A percentile compares a stretch with the other conserved stretches of the same genome.
Evolutionary conservation across 2,329 filamentous ascomycete genomes (phyloP).

Genomic region (Botrytis sinoallii): DNA sequence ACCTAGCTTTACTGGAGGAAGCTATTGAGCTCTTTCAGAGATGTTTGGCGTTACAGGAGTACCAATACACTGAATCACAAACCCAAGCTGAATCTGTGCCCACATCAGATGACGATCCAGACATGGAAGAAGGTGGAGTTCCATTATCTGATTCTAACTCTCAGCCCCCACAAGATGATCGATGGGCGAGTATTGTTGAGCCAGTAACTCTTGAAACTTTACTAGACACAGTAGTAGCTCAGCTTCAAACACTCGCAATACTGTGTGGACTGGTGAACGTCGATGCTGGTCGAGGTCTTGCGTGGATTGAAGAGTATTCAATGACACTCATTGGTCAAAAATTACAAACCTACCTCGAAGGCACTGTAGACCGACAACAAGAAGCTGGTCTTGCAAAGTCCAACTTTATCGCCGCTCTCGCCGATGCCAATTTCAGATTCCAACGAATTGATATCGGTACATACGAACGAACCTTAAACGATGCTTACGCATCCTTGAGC

Average conservation of each 20-base stretch:
- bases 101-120: conserved; percentile 26
- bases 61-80: conserved; percentile 45
- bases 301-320: conserved; percentile 57
- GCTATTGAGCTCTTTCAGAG: conserved; percentile 57
- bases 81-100: conserved; percentile 29
- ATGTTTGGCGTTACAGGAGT: conserved; percentile 53
- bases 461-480: conserved; percentile 45
- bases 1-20: conserved; percentile 53
- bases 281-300: conserved; percentile 44
- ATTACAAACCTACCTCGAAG: conserved; percentile 50
- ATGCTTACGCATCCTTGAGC: conserved; percentile 20
- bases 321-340: conserved; percentile 50
- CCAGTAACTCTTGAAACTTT: conserved; percentile 62
- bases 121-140: conserved; percentile 41
- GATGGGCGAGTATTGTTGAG: conserved; percentile 59
- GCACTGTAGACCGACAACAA: conserved; percentile 42
- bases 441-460: conserved; percentile 48
- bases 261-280: conserved; percentile 36
- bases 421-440: conserved; percentile 54
- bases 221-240: conserved; percentile 65
- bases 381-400: conserved; percentile 53
- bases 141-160: conserved; percentile 20
- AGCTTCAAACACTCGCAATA: conserved; percentile 52
- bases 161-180: conserved; percentile 20
- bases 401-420: conserved; percentile 53